Conservation (phyloP, 129 eudicot genomes). For the Lonicera japonica region DNA sequence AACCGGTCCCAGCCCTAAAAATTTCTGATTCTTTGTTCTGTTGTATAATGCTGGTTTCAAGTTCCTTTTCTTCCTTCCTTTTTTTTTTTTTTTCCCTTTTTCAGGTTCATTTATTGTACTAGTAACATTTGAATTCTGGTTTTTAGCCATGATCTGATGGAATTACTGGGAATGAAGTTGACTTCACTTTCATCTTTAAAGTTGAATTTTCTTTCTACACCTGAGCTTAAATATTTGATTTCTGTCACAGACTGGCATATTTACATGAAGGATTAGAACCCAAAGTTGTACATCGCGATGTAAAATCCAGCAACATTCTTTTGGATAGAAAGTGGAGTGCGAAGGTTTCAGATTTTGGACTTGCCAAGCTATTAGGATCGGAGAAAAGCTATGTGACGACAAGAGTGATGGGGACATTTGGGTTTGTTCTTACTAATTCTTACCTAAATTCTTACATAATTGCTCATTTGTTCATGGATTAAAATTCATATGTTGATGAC, state of each 20-base stretch:
- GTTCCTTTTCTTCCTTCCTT: too few species aligned
- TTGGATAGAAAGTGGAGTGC: conserved; percentile 82
- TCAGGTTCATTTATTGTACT: not conserved
- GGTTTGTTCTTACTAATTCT: conserved; percentile 36
- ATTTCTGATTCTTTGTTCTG: not conserved
- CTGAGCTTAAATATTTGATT: conserved; percentile 1
- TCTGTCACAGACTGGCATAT: conserved; percentile 60
- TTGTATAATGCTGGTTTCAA: not conserved
- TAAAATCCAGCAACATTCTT: conserved; percentile 89
- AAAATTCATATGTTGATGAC: not conserved
- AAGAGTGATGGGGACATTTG: conserved; percentile 94
- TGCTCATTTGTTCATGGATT: not conserved
- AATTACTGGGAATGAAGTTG: too few species aligned
- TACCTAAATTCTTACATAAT: not conserved
- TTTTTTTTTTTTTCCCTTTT: not conserved
- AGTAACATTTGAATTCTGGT: too few species aligned
- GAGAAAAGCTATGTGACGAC: conserved; percentile 88
- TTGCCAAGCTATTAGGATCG: conserved; percentile 77
- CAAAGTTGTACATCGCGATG: conserved; percentile 95
- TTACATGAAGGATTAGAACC: conserved; percentile 96
- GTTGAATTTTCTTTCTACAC: not conserved
- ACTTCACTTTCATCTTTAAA: not conserved
- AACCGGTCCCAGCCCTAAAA: too few species aligned
- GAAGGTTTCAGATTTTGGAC: conserved; percentile 91
- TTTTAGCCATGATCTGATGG: too few species aligned